Conservation (phyloP, 2,329 filamentous ascomycete genomes). For the Aspergillus tamarii region DNA sequence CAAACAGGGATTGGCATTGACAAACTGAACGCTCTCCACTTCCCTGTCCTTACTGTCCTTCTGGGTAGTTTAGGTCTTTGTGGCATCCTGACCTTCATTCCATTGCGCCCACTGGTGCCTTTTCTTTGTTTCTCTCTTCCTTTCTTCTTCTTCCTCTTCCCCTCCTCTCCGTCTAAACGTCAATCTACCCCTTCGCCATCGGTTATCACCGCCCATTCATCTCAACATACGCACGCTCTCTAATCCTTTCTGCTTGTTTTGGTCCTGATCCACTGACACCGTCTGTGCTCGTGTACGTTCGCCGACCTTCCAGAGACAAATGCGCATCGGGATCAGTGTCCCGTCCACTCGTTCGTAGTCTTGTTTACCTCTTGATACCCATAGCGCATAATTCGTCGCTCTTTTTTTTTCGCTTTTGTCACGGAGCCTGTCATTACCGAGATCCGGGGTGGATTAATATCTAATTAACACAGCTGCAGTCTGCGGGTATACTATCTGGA, state of each 20-base stretch:
- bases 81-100: slow-evolving; percentile 7
- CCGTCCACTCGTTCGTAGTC: slow-evolving; percentile 12
- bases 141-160: slow-evolving; percentile 6
- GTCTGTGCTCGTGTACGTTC: neutral
- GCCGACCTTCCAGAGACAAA: neutral
- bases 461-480: neutral
- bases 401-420: neutral
- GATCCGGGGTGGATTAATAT: neutral
- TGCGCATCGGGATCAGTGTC: slow-evolving; percentile 3
- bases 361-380: neutral
- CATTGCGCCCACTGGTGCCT: neutral
- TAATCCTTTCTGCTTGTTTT: neutral
- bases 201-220: neutral
- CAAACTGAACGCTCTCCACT: slow-evolving; percentile 3
- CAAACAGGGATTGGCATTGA: slow-evolving; percentile 12
- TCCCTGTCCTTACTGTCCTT: slow-evolving; percentile 1
- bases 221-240: neutral
- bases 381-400: slow-evolving; percentile 5
- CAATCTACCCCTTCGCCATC: neutral
- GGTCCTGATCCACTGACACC: slow-evolving; percentile 1
- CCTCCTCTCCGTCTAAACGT: neutral
- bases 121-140: slow-evolving; percentile 11
- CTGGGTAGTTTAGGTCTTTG: neutral
- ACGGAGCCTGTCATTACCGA: slow-evolving; percentile 2
- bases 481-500: neutral